Evolutionary conservation across 352 stramenopile species (phyloP), one percentile per base, ranked within the genome.

Genomic region (Blastocystis hominis): DNA sequence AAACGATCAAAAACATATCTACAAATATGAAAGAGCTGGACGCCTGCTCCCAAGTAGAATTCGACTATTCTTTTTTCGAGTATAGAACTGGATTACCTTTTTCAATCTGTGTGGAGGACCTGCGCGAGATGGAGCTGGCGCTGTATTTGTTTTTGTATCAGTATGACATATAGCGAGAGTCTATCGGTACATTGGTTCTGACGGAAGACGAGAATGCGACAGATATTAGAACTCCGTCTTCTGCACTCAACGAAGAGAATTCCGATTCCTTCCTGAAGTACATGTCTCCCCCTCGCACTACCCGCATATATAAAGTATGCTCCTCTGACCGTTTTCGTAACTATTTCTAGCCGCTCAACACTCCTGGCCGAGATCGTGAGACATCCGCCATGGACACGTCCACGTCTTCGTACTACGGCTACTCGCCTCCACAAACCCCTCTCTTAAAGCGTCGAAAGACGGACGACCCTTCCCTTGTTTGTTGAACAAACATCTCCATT

Each of bases 361-460:
- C 72, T 3, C 72, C 72, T 40, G 72, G 72, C 34, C 36, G 47
- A 53, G 72, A 84, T 36, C 54, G 56, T 13, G 72, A 84, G 34
- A 84, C 72, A 30, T 84, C 72, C 1, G 72, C 72, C 2, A 84
- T 84, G 72, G 72, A 84, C 34, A 84, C 72, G 20, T 84, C 72
- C 4, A 68, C 72, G 5, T 84, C 72, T 34, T 84, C 72, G 1
- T 64, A 54, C 5, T 84, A 54, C 38, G 72, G 72, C 20, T 84
- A 84, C 34, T 66, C 44, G 9, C 72, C 72, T 20, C 72, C 72
- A 9, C 44, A 66, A 34, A 84, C 72, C 10, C 72, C 72, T 1
- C 44, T 84, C 1, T 30, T 84, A 6, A 84, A 84, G 56, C 24
- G 72, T 2, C 59, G 72, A 66, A 84, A 66, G n/a, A 47, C 30